These are phyloP conservation scores for Cymbopogon flexuosus DNA, from an alignment of 202 grass and related monocot species.

Conservation along the genomic window DNA sequence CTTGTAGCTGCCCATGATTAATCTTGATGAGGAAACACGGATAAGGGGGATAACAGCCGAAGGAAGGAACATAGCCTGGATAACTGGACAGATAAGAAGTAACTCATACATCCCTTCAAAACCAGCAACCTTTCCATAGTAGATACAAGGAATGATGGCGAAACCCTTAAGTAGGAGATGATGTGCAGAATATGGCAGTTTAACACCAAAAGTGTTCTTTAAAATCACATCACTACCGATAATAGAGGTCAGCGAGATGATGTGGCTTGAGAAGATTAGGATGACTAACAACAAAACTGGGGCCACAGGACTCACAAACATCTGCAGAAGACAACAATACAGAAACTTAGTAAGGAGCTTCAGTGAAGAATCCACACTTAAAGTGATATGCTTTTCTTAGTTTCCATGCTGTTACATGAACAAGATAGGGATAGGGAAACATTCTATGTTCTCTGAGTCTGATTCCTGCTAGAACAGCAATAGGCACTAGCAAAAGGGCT, in stretches of 20 bases:
- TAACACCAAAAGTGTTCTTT: slow-evolving; percentile 54
- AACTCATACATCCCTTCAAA: slow-evolving; percentile 73
- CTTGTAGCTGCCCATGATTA: slow-evolving; percentile 58
- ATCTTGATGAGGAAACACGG: slow-evolving; percentile 68
- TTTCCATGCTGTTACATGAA: neutral
- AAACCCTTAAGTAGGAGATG: slow-evolving; percentile 53
- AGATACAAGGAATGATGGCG: slow-evolving; percentile 50
- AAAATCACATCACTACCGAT: slow-evolving; percentile 43
- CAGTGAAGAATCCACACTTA: neutral
- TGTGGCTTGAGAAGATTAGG: slow-evolving; percentile 71
- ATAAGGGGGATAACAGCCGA: slow-evolving; percentile 66
- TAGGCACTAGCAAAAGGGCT: neutral
- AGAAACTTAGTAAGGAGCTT: neutral
- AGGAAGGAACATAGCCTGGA: slow-evolving; percentile 76
- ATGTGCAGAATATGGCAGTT: slow-evolving; percentile 35
- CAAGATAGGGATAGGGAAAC: neutral
- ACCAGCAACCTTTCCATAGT: slow-evolving; percentile 53
- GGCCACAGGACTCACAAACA: slow-evolving; percentile 52
- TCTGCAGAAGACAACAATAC: slow-evolving; percentile 39
- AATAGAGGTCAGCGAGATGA: slow-evolving; percentile 57
- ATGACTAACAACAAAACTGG: slow-evolving; percentile 62
- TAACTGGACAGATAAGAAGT: slow-evolving; percentile 60
- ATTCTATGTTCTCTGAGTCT: neutral
- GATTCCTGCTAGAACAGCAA: neutral
- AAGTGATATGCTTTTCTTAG: neutral